Conservation (phyloP, 352 stramenopile genomes). For the Phytophthora multivora region DNA sequence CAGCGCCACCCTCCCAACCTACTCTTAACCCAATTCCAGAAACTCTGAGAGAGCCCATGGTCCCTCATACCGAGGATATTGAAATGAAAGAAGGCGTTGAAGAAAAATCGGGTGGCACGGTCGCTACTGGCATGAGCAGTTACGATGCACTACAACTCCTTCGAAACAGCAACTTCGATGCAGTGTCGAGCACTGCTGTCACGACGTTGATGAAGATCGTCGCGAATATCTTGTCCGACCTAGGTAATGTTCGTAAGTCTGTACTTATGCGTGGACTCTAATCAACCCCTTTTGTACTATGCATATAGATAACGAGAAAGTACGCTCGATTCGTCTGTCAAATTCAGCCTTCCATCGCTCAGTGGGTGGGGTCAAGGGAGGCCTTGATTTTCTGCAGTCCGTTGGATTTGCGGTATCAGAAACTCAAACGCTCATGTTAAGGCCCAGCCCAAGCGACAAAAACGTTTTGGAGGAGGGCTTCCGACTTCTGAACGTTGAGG, state of each 20-base stretch:
- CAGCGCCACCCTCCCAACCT: not conserved
- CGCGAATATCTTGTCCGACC: conserved; percentile 81
- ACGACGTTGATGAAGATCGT: conserved; percentile 87
- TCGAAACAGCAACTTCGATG: conserved; percentile 78
- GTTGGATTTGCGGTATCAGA: conserved; percentile 67
- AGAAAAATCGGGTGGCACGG: not conserved
- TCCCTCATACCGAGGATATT: conserved; percentile 36
- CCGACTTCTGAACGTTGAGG: conserved; percentile 69
- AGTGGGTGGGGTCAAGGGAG: conserved; percentile 68
- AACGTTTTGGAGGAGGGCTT: conserved; percentile 55
- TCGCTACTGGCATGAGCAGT: conserved; percentile 35
- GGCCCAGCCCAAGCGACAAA: conserved; percentile 25
- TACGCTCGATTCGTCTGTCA: conserved; percentile 79
- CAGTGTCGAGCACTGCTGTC: conserved; percentile 60
- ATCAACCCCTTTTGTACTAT: not conserved
- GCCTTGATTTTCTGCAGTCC: conserved; percentile 72
- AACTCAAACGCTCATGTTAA: conserved; percentile 54
- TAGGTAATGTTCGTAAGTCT: conserved; percentile 43
- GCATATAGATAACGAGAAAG: conserved; percentile 74
- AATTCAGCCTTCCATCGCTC: conserved; percentile 78
- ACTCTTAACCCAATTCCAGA: not conserved
- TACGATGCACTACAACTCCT: conserved; percentile 76
- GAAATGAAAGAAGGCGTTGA: conserved; percentile 51
- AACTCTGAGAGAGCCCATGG: not conserved
- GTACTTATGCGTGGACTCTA: not conserved